phyloP scores from a whole-genome alignment of 495 filamentous ascomycete genomes.

The Aspergillus nidulans region DNA sequence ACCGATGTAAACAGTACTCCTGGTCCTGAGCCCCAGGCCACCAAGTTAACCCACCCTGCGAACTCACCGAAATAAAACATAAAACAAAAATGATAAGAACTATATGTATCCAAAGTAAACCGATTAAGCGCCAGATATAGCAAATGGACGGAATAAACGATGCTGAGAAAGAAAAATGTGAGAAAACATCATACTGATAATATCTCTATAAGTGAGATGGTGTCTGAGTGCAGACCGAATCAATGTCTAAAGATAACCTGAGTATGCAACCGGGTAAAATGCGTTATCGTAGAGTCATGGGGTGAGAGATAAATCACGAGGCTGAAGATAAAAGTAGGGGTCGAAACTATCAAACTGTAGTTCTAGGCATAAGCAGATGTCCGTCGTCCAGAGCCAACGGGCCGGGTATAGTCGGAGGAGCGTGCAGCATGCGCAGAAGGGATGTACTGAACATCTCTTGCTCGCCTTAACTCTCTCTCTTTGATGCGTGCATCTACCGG shows the following conservation, averaged over 20 bases:
- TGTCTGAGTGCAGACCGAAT: background rate
- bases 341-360: too few species aligned
- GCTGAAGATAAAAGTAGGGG: background rate
- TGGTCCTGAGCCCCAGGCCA: background rate
- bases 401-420: slow-evolving; percentile 10
- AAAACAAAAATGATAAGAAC: background rate
- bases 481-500: slow-evolving; percentile 1
- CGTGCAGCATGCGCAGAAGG: background rate
- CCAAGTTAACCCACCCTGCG: background rate
- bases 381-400: slow-evolving; percentile 22
- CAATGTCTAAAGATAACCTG: background rate
- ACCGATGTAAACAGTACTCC: background rate
- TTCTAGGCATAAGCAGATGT: slow-evolving; percentile 17
- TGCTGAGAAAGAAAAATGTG: background rate
- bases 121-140: slow-evolving; percentile 1
- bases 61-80: background rate
- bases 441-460: slow-evolving; percentile 11
- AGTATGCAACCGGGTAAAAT: background rate
- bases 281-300: background rate
- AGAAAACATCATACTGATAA: background rate
- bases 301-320: background rate
- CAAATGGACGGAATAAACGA: background rate
- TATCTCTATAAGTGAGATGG: background rate
- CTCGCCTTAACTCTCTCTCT: slow-evolving; percentile 13
- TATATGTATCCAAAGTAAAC: background rate